Evolutionary conservation across 163 green algal genomes (phyloP), one percentile per base, ranked within the genome.

Genomic region (Scenedesmus sp.): DNA sequence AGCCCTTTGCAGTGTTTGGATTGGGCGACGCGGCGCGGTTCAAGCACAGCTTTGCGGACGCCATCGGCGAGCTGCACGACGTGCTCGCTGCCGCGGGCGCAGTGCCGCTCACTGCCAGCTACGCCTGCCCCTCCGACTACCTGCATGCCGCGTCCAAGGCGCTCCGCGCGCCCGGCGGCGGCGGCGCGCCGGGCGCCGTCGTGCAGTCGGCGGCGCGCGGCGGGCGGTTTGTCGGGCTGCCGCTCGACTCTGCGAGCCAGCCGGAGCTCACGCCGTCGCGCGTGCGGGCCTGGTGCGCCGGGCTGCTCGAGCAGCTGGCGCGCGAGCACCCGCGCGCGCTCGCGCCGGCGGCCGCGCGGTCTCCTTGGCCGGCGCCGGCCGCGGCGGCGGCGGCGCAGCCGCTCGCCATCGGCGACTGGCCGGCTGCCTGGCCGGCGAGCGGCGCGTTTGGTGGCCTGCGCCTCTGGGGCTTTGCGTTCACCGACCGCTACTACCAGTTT

Each of bases 1-100:
- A 70, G 62, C 62, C 62, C 10, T 70, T 70, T 70, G 62, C 62
- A 33, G 36, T 70, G 22, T 70, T 56, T 39, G 62, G 62, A 17
- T 70, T 31, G 5, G 62, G 62, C 15, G 62, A 70, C 29, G 62
- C 62, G 29, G 34, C 50, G 34, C 34, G 62, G 14, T 70, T 70
- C 62, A 70, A 54, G 62, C 28, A 70, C 62, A 70, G 50, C 62
- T 70, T 36, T 70, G 62, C 34, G 34, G 62, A 70, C n/a, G 62
- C 62, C 24, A 20, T 70, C 39, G 36, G 62, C n/a, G 62, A 70
- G 62, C 22, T 70, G 0, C 33, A 70, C 29, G 62, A 70, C 17
- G 62, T 54, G 4, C 28, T 70, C 28, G 34, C 34, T 33, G 34
- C 36, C 48, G 36, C 20, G 20, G 36, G 36, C 6, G 62, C 31